Base-by-base conservation (phyloP, 2,329 filamentous ascomycete species). In the Xylariaceae sp. region DNA sequence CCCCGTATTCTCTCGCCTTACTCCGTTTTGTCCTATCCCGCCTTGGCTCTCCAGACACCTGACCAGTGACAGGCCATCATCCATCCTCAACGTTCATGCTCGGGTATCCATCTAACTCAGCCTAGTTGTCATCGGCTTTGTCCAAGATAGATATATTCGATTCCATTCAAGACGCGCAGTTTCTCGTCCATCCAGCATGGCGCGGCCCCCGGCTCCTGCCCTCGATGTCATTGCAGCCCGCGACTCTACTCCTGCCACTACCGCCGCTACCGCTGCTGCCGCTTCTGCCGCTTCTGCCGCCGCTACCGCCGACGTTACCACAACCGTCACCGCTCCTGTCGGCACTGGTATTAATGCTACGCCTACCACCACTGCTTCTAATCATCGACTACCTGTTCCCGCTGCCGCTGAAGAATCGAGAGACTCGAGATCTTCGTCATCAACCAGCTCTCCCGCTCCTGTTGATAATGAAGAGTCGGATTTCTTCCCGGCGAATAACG, bases 381-480 rank as follows among this genome's bases (percentile, higher is more conserved):
- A 45, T 11, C 39, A 50, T 32, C 54, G 51, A 8, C 58, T 58
- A 19, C 26, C 57, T 37, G 52, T 55, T 32, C 59, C 56, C 27
- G 63, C 63, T 48, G 12, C 50, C 9, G 60, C 69, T 31, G 74
- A 75, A 40, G 72, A 73, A 55, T 47, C 66, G 6, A 73, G 80
- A 60, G 79, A 82, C 65, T 83, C 79, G 42, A 75, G 79, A 59
- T 81, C 80, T 1, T 81, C 80, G 3, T 88, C 86, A 4, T 87
- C 87, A 6, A 88, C 85, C 55, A 88, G 86, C 68, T 91, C 88
- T 1, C 87, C 88, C 44, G 83, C 80, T 50, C 84, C 87, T 50
- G 84, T 83, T 68, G 87, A 90, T 67, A 90, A 95, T 72, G 88
- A 91, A 68, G 92, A 96, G 73, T 95, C 91, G 63, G 92, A 96